Percentiles rank a stretch among this genome's conserved stretches.
phyloP scores from a whole-genome alignment of 2,329 filamentous ascomycete species.

The Talaromyces rugulosus region DNA sequence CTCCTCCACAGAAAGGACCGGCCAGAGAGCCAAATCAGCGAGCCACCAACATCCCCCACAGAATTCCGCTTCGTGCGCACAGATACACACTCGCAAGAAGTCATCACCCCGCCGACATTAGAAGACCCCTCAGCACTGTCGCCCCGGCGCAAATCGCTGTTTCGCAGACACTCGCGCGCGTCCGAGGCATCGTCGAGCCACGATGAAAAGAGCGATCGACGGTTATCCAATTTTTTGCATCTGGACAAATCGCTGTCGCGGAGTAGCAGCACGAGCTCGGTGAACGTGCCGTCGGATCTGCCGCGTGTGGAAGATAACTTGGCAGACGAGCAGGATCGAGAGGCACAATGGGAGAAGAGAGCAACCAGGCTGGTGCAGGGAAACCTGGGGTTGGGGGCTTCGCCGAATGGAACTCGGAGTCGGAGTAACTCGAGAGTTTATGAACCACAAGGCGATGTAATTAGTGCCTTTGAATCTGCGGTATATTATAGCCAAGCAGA shows the following conservation, averaged over 20 bases:
- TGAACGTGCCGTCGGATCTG: slow-evolving; percentile 73
- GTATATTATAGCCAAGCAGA: too few relatives aligned
- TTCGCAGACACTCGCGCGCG: slow-evolving; percentile 26
- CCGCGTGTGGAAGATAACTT: slow-evolving; percentile 62
- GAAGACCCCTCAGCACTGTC: slow-evolving; percentile 22
- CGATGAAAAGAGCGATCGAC: slow-evolving; percentile 25
- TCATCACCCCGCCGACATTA: slow-evolving; percentile 65
- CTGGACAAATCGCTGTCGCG: slow-evolving; percentile 20
- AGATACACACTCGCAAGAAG: slow-evolving; percentile 75
- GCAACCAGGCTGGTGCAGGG: slow-evolving; percentile 79
- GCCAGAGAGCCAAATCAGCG: slow-evolving; percentile 12
- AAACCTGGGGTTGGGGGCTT: slow-evolving; percentile 41
- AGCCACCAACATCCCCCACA: slow-evolving; percentile 38
- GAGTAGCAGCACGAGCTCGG: slow-evolving; percentile 41
- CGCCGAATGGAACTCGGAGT: slow-evolving; percentile 34
- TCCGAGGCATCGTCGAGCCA: slow-evolving; percentile 10
- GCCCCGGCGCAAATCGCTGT: slow-evolving; percentile 28
- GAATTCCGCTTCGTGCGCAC: slow-evolving; percentile 76
- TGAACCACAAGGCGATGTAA: slow-evolving; percentile 34
- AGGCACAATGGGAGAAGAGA: slow-evolving; percentile 85
- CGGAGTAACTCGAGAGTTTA: slow-evolving; percentile 28
- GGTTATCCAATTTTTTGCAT: slow-evolving; percentile 32
- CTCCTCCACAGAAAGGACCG: slow-evolving; percentile 56
- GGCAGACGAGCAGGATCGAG: slow-evolving; percentile 51
- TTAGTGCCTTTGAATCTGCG: slow-evolving; percentile 8